Evolutionary conservation across 2,329 filamentous ascomycete genomes (phyloP).

Genomic region (Fulvia fulva): DNA sequence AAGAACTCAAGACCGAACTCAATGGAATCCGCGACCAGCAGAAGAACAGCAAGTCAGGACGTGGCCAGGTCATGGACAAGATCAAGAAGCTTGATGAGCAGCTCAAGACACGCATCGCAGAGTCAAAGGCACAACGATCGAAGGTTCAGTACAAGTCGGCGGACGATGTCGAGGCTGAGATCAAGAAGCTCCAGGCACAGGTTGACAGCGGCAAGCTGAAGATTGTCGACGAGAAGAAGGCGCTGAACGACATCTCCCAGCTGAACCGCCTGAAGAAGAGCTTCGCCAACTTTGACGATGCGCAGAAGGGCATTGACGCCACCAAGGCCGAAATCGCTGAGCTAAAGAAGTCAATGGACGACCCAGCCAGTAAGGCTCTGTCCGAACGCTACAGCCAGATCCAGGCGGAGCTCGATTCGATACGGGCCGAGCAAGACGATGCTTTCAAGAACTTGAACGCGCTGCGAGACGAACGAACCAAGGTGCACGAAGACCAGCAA

Average conservation of each 20-base stretch:
- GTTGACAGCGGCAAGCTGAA: constrained; percentile 90
- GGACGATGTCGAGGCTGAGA: constrained; percentile 83
- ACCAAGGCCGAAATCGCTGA: constrained; percentile 83
- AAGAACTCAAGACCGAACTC: constrained; percentile 78
- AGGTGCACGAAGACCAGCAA: constrained; percentile 79
- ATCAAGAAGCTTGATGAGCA: constrained; percentile 89
- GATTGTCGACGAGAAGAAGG: constrained; percentile 96
- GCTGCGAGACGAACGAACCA: constrained; percentile 80
- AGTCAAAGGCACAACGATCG: constrained; percentile 80
- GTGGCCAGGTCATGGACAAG: constrained; percentile 75
- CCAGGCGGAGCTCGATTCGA: constrained; percentile 79
- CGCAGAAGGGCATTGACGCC: constrained; percentile 82
- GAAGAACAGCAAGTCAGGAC: constrained; percentile 77
- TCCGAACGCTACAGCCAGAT: constrained; percentile 81
- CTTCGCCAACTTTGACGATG: constrained; percentile 76
- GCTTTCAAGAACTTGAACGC: constrained; percentile 82
- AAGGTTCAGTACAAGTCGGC: constrained; percentile 80
- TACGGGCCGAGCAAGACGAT: constrained; percentile 89
- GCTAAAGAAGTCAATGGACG: constrained; percentile 83
- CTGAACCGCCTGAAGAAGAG: constrained; percentile 87
- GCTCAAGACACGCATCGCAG: constrained; percentile 75
- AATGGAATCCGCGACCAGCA: constrained; percentile 84
- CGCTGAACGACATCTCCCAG: constrained; percentile 73
- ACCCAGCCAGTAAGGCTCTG: constrained; percentile 84
- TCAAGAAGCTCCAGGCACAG: constrained; percentile 73